Evolutionary conservation across 495 filamentous ascomycete genomes (phyloP).

Genomic region (Xylaria curta): DNA sequence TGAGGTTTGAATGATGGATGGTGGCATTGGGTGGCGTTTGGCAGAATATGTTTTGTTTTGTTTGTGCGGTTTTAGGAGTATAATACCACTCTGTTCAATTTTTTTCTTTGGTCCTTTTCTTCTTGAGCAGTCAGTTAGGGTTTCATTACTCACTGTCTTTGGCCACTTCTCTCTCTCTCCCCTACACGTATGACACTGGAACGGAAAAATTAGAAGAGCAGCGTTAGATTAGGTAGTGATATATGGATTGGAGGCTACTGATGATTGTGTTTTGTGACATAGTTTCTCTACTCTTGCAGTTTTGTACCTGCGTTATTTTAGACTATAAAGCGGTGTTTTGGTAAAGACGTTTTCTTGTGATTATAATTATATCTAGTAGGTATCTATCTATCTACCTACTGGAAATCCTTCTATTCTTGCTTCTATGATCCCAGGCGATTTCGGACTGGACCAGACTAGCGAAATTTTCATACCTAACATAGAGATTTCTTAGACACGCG

Average conservation of each 20-base stretch:
- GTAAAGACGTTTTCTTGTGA: not conserved
- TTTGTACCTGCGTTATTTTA: not conserved
- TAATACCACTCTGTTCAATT: constrained; percentile 24
- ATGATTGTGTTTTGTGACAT: not conserved
- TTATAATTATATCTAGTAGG: not conserved
- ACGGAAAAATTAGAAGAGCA: not conserved
- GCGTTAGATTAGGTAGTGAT: not conserved
- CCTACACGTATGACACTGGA: not conserved
- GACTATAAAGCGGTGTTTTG: not conserved
- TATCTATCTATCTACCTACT: not conserved
- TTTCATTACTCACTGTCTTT: not conserved
- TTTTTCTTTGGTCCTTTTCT: not conserved
- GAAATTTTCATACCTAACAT: not conserved
- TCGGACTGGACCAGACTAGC: not conserved
- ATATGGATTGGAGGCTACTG: not conserved
- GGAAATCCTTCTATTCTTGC: not conserved
- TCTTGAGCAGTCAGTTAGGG: not conserved
- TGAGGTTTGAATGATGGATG: not conserved
- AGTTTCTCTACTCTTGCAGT: not conserved
- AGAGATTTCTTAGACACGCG: no score
- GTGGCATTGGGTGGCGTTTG: constrained; percentile 22
- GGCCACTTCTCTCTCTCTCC: not conserved
- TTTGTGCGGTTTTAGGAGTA: not conserved
- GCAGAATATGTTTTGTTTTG: not conserved
- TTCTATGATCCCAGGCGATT: not conserved